These are phyloP conservation scores for Pseudogymnoascus pannorum DNA, from an alignment of 2,329 filamentous ascomycete genomes.

Conservation along the genomic window DNA sequence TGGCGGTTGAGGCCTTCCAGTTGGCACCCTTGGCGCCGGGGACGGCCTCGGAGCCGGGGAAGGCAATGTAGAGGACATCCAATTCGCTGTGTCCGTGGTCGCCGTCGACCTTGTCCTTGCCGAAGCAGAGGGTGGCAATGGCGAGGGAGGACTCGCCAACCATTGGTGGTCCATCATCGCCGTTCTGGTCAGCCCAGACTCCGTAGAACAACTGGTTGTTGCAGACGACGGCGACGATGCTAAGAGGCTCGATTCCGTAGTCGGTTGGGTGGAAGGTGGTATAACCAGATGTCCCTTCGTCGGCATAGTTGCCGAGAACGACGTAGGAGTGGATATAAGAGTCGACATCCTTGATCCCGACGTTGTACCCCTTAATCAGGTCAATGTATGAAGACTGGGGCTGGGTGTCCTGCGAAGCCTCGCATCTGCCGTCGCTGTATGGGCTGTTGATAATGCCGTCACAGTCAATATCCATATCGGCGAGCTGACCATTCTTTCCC, in stretches of 20 bases:
- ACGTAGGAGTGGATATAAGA: slow-evolving; percentile 46
- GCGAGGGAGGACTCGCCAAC: slow-evolving; percentile 51
- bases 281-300: slow-evolving; percentile 27
- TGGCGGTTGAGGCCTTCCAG: slow-evolving; percentile 44
- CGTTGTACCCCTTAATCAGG: slow-evolving; percentile 32
- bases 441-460: slow-evolving; percentile 41
- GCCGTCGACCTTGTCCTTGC: slow-evolving; percentile 41
- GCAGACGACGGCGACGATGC: slow-evolving; percentile 50
- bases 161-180: slow-evolving; percentile 39
- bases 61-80: slow-evolving; percentile 57
- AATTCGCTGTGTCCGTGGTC: slow-evolving; percentile 47
- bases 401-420: slow-evolving; percentile 37
- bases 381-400: slow-evolving; percentile 41
- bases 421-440: slow-evolving; percentile 39
- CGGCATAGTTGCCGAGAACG: slow-evolving; percentile 42
- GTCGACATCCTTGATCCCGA: slow-evolving; percentile 38
- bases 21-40: slow-evolving; percentile 45
- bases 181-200: slow-evolving; percentile 56
- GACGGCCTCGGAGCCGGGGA: slow-evolving; percentile 48
- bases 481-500: slow-evolving; percentile 35
- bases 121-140: slow-evolving; percentile 51
- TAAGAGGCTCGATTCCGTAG: slow-evolving; percentile 42
- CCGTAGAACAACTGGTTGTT: slow-evolving; percentile 46
- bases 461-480: slow-evolving; percentile 53
- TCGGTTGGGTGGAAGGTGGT: slow-evolving; percentile 35